Percentiles rank a stretch among this genome's conserved stretches.
phyloP scores from a whole-genome alignment of 768 basidiomycete species.

The Agaricus subrufescens region DNA sequence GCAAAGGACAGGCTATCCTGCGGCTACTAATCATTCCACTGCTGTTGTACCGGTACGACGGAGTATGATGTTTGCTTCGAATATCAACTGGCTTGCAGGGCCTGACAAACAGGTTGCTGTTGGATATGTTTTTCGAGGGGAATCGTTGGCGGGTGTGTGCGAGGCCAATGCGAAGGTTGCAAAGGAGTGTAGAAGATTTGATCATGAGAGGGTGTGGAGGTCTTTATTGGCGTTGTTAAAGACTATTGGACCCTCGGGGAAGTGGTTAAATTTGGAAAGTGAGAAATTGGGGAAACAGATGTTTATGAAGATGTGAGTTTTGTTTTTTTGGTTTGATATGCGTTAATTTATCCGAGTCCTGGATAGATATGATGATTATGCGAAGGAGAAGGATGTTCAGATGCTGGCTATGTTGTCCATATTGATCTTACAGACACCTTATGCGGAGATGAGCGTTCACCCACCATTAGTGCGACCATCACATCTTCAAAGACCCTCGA shows the following conservation, averaged over 20 bases:
- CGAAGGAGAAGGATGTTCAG: conserved; percentile 62
- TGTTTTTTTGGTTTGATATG: neutral
- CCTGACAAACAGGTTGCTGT: conserved; percentile 53
- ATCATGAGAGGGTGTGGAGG: conserved; percentile 68
- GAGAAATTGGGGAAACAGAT: conserved; percentile 32
- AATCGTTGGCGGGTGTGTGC: conserved; percentile 43
- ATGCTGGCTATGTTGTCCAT: conserved; percentile 77
- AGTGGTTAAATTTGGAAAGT: conserved; percentile 19
- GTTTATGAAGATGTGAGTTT: conserved; percentile 44
- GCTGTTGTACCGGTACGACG: conserved; percentile 37
- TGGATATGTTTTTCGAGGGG: conserved; percentile 53
- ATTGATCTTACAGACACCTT: conserved; percentile 52
- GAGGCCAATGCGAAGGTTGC: conserved; percentile 57
- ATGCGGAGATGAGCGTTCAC: conserved; percentile 10
- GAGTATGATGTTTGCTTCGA: conserved; percentile 52
- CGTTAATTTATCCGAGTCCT: neutral
- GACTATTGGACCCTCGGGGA: neutral
- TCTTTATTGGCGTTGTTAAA: conserved; percentile 47
- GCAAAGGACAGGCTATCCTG: neutral
- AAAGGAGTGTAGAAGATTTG: conserved; percentile 51
- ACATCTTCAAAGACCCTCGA: conserved; percentile 1
- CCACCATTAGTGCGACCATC: neutral
- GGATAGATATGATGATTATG: conserved; percentile 35
- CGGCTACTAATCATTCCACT: conserved; percentile 29
- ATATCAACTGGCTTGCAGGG: conserved; percentile 32